These are phyloP conservation scores for Macrolepiota albuminosa DNA, from an alignment of 768 basidiomycete genomes.

Conservation along the genomic window DNA sequence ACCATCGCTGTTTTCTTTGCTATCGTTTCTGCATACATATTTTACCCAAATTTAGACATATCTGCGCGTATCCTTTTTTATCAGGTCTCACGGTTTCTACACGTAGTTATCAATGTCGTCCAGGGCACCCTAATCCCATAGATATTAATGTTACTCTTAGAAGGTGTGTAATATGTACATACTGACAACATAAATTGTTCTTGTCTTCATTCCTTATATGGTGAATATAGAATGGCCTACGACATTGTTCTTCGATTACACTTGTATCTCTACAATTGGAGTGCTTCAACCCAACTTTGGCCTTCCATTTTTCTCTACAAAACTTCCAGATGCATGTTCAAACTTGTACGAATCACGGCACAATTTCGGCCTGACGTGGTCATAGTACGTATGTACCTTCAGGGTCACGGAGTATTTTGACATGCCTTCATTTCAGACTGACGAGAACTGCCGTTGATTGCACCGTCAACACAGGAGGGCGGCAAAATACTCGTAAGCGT, in stretches of 20 bases:
- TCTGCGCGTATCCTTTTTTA: conserved; percentile 11
- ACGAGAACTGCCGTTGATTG: background rate
- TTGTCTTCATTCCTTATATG: background rate
- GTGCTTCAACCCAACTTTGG: background rate
- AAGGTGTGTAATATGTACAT: conserved; percentile 16
- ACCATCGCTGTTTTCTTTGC: conserved; percentile 13
- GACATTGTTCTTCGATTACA: background rate
- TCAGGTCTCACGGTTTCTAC: conserved; percentile 13
- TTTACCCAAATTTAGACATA: conserved; percentile 20
- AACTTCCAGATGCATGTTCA: background rate
- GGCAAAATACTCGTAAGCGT: background rate
- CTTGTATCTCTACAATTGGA: background rate
- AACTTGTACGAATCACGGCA: background rate
- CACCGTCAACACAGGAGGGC: background rate
- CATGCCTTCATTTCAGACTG: background rate
- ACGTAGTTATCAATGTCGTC: conserved; percentile 9
- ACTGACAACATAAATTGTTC: conserved; percentile 8
- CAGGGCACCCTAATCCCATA: conserved; percentile 18
- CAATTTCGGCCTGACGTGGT: background rate
- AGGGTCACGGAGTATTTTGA: conserved; percentile 6
- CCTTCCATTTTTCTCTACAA: background rate
- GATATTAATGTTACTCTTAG: conserved; percentile 21
- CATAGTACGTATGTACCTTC: background rate
- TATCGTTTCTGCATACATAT: conserved; percentile 21
- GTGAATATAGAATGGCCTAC: background rate